phyloP scores from a whole-genome alignment of 306 rosid genomes.

The Acacia melanoxylon region DNA sequence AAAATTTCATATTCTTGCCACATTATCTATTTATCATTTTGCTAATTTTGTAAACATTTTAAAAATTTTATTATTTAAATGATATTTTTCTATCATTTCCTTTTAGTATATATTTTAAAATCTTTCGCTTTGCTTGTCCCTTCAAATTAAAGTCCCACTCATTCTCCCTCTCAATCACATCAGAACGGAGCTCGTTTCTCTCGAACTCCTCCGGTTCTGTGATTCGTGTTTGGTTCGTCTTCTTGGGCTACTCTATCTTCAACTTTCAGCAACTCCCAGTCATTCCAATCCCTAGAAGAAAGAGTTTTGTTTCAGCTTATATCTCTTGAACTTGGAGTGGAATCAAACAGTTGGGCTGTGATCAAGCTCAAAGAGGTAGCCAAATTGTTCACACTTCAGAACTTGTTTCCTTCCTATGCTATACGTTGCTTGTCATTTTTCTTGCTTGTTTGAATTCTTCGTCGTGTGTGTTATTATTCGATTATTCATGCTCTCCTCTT shows the following conservation, averaged over 20 bases:
- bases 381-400: neutral
- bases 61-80: too few species aligned
- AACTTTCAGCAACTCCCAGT: neutral
- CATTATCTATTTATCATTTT: too few species aligned
- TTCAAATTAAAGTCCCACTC: constrained; percentile 39
- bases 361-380: constrained; percentile 44
- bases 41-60: too few species aligned
- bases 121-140: constrained; percentile 9
- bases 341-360: too few species aligned
- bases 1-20: too few species aligned
- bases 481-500: neutral
- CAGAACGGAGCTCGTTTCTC: too few species aligned
- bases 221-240: constrained; percentile 16
- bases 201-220: neutral
- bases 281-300: constrained; percentile 42
- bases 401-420: neutral
- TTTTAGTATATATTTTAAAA: neutral
- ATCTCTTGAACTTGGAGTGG: too few species aligned
- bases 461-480: neutral
- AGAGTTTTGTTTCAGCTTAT: constrained; percentile 23
- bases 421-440: neutral
- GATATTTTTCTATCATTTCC: too few species aligned
- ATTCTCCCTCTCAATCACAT: neutral
- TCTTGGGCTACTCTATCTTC: constrained; percentile 1
- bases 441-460: neutral